Base-by-base conservation (phyloP, 129 eudicot genomes). In the Tanacetum coccineum region DNA sequence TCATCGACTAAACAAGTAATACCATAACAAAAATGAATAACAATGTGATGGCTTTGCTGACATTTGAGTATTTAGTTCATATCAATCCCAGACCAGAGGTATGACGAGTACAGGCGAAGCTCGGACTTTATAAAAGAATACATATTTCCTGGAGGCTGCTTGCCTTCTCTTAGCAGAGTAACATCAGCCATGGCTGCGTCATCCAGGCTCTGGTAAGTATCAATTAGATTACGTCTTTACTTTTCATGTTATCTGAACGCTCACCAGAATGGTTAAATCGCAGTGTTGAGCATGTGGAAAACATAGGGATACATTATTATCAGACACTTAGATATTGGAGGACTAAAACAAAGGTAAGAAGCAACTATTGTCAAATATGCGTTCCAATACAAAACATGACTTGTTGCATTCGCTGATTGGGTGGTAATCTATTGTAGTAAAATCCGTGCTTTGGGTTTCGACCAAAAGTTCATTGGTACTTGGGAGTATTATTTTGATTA, bases 401-500 rank as follows among this genome's bases (percentile, higher is more conserved):
- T 13, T 18, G 18, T 18, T 50, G 44, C 13, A 42, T 13, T 53
- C 22, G 45, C 51, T 73, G 70, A 15, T 15, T n/a, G 42, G 22
- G 36, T 21, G 18, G 36, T 30, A 4, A 4, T 62, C 13, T 13
- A 3, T 45, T 22, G 9, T 65, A 91, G 98, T 59, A 47, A 85
- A 80, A 85, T 91, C 44, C 72, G 73, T 51, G 81, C 75, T 63
- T 70, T 88, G 77, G 97, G 98, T 13, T 92, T 92, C 73, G 55
- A 92, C 70, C 81, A 88, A 52, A 88, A 92, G 81, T 92, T 92
- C 84, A 83, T 92, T 66, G 71, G 98, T 19, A 86, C 89, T 12
- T 92, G 95, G 96, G 98, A 87, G 51, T 91, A 91, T 56, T 91
- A 91, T 70, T 88, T 91, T 64, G 96, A 85, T 59, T 92, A 92